phyloP scores from a whole-genome alignment of 306 rosid genomes.

The Gleditsia sinensis region DNA sequence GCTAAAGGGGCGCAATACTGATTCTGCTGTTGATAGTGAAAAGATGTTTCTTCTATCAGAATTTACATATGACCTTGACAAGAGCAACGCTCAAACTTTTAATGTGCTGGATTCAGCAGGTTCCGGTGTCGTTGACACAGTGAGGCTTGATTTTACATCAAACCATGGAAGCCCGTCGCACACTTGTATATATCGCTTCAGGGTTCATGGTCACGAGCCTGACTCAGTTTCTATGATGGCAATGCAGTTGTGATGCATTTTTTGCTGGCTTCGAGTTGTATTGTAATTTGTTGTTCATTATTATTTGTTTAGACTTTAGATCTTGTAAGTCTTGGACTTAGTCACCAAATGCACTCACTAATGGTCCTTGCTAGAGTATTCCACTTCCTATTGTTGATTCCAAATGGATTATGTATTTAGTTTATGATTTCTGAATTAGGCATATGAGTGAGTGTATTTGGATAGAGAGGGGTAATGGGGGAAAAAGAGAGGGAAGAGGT shows the following conservation, averaged over 20 bases:
- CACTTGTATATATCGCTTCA: slow-evolving; percentile 90
- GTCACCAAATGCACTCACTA: slow-evolving; percentile 28
- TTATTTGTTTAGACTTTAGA: slow-evolving; percentile 45
- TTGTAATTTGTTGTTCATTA: slow-evolving; percentile 34
- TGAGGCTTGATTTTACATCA: slow-evolving; percentile 83
- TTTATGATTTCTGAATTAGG: slow-evolving; percentile 37
- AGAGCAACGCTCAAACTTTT: slow-evolving; percentile 94
- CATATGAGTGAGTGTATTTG: not conserved
- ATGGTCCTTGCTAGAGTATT: slow-evolving; percentile 31
- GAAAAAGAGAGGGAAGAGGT: not conserved
- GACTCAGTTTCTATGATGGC: slow-evolving; percentile 66
- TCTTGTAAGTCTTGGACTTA: slow-evolving; percentile 40
- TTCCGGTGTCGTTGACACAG: slow-evolving; percentile 55
- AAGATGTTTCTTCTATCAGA: slow-evolving; percentile 62
- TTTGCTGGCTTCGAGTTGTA: slow-evolving; percentile 23
- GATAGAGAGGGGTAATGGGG: not conserved
- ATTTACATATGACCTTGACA: slow-evolving; percentile 81
- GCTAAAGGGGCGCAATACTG: slow-evolving; percentile 57
- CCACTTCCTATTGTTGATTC: slow-evolving; percentile 31
- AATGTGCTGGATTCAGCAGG: slow-evolving; percentile 50
- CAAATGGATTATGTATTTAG: slow-evolving; percentile 44
- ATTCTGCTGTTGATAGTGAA: slow-evolving; percentile 38
- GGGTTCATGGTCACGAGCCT: slow-evolving; percentile 86
- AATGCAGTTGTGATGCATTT: slow-evolving; percentile 41
- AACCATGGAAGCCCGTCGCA: slow-evolving; percentile 90